phyloP scores from a whole-genome alignment of 257 asterid species.

The Galeopsis tetrahit region DNA sequence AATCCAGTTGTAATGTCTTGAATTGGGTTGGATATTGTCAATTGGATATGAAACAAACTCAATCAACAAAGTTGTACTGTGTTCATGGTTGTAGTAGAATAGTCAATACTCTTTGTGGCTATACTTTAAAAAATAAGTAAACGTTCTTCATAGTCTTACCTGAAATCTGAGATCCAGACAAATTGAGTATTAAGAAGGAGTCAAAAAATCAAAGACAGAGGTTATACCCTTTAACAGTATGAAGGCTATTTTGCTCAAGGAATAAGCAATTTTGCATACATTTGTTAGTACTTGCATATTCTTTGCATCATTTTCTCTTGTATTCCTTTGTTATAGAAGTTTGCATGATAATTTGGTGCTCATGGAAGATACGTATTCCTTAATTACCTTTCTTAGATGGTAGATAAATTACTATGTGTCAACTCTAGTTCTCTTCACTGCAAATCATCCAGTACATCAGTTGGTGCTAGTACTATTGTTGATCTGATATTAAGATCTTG shows the following conservation, averaged over 20 bases:
- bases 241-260: background rate
- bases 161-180: background rate
- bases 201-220: background rate
- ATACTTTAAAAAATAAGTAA: background rate
- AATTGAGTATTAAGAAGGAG: constrained; percentile 1
- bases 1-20: background rate
- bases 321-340: background rate
- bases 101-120: background rate
- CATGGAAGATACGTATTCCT: background rate
- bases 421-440: background rate
- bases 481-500: background rate
- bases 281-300: background rate
- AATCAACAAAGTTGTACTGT: background rate
- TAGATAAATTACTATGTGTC: background rate
- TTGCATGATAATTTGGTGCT: constrained; percentile 8
- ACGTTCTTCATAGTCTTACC: background rate
- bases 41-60: background rate
- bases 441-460: background rate
- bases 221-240: background rate
- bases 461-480: background rate
- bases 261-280: background rate
- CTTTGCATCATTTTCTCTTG: constrained; percentile 2
- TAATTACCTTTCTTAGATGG: constrained; percentile 7
- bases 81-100: background rate
- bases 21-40: background rate